Evolutionary conservation across 2,329 filamentous ascomycete species (phyloP), one percentile per base, ranked within the genome.

Genomic region (Epichloe gansuensis): DNA sequence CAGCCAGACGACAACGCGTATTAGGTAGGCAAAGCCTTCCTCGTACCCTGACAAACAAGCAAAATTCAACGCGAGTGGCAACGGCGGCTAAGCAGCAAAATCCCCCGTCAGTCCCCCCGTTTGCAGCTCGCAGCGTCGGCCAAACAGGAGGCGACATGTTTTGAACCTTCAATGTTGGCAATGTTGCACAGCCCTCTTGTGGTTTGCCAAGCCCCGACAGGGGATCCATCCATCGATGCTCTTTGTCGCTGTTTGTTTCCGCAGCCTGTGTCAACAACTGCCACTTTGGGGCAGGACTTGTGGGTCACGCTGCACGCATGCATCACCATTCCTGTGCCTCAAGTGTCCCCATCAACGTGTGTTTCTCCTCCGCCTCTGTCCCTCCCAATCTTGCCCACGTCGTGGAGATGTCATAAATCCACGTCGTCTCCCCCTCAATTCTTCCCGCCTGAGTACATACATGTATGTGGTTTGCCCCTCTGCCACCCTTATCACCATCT

Each of bases 251-350:
- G 17, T 21, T 21, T 21, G 17, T 21, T 21, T 21, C 17, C 17
- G 17, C 17, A 21, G 17, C 17, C 34, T 39, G 41, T 17, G 31
- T 21, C 31, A 25, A 35, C 50, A 50, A 44, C 53, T 52, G 50
- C 42, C 47, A 41, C 47, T 54, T 54, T 39, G 53, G 53, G 53
- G 50, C 50, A 49, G 50, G 21, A 39, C 38, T 38, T 38, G 17
- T 27, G 31, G 23, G 31, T 46, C 27, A 9, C 1, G 27, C 27
- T 4, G 27, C 27, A 11, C 11, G 27, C 47, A 17, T 44, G 27
- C 46, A 25, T 54, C 35, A 12, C 49, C 38, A 41, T 45, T 41
- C 41, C 49, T 36, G 46, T 31, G 31, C 34, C 35, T 47, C 40
- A 21, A 4, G 13, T 38, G 35, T 42, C 36, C 27, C 12, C 40